phyloP scores from a whole-genome alignment of 2,329 filamentous ascomycete species.

The Nigrospora sphaerica region DNA sequence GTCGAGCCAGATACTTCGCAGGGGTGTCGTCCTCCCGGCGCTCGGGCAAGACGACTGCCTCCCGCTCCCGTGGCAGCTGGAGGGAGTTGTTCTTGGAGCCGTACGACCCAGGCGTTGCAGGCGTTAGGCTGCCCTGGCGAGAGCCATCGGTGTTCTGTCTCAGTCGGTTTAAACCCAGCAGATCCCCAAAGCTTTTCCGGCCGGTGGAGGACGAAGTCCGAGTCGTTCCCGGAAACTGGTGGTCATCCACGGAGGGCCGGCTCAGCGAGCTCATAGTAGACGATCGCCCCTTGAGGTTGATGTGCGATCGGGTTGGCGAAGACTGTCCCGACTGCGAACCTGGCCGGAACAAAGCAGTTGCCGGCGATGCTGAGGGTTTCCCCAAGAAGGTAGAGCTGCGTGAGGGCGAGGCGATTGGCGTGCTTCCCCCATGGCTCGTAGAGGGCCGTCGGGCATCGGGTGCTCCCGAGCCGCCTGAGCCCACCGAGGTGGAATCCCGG shows the following conservation, averaged over 20 bases:
- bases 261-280: slow-evolving; percentile 84
- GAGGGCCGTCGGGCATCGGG: slow-evolving; percentile 16
- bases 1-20: slow-evolving; percentile 75
- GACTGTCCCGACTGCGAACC: slow-evolving; percentile 57
- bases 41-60: slow-evolving; percentile 66
- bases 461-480: slow-evolving; percentile 6
- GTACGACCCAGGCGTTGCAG: slow-evolving; percentile 61
- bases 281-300: slow-evolving; percentile 66
- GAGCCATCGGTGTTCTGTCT: slow-evolving; percentile 74
- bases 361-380: slow-evolving; percentile 35
- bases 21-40: slow-evolving; percentile 83
- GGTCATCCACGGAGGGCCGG: slow-evolving; percentile 64
- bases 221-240: slow-evolving; percentile 58
- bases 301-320: slow-evolving; percentile 52
- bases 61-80: slow-evolving; percentile 56
- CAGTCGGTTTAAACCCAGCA: slow-evolving; percentile 72
- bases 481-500: slow-evolving; percentile 23
- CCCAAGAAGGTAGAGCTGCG: slow-evolving; percentile 15
- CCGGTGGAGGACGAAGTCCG: slow-evolving; percentile 84
- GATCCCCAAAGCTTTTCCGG: slow-evolving; percentile 85
- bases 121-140: slow-evolving; percentile 61
- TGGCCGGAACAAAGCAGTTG: slow-evolving; percentile 42
- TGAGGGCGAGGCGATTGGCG: slow-evolving; percentile 26
- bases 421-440: slow-evolving; percentile 22
- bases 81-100: slow-evolving; percentile 79